Conservation (phyloP, 148 eudicot species). For the Hydrangea macrophylla region DNA sequence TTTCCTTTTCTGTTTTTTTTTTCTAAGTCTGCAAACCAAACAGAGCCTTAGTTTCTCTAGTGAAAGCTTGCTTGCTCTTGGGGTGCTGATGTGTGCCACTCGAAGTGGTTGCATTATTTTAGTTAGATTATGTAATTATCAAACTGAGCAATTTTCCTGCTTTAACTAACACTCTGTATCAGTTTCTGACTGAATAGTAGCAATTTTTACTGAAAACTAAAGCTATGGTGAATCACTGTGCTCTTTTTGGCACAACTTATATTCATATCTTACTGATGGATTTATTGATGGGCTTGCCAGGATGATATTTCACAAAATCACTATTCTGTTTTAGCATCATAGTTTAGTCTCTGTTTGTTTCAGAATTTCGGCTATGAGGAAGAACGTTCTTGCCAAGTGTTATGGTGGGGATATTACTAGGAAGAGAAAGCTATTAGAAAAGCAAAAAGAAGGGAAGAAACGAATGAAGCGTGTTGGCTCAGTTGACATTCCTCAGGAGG, state of each 20-base stretch:
- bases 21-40: too few relatives aligned
- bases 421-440: slow-evolving; percentile 83
- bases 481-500: slow-evolving; percentile 96
- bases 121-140: not conserved
- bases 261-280: not conserved
- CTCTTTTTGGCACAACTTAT: not conserved
- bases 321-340: not conserved
- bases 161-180: not conserved
- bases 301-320: not conserved
- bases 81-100: not conserved
- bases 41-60: too few relatives aligned
- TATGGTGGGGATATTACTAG: slow-evolving; percentile 89
- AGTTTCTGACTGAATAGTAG: not conserved
- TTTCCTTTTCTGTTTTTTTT: too few relatives aligned
- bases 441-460: slow-evolving; percentile 98
- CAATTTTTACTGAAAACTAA: too few relatives aligned
- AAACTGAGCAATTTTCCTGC: slow-evolving; percentile 3
- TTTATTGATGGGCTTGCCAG: too few relatives aligned
- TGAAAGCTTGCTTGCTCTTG: not conserved
- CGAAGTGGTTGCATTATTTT: not conserved
- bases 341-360: slow-evolving; percentile 9
- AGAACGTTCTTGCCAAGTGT: slow-evolving; percentile 95
- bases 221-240: not conserved
- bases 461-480: slow-evolving; percentile 96
- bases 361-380: slow-evolving; percentile 95